Percentiles rank a stretch among this genome's conserved stretches.
phyloP scores from a whole-genome alignment of 805 yeast genomes.

The Torulaspora microellipsoides region DNA sequence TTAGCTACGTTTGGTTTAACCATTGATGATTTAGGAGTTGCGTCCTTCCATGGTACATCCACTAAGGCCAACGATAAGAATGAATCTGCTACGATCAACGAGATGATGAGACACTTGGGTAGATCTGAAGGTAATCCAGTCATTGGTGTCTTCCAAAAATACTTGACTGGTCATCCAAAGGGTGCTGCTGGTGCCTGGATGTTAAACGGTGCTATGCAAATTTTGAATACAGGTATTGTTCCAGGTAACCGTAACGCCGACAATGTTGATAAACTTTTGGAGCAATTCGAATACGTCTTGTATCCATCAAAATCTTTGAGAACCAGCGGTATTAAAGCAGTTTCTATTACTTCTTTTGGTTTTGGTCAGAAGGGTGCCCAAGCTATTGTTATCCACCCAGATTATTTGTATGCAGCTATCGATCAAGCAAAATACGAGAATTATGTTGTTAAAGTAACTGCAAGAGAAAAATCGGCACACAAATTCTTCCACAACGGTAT shows the following conservation, averaged over 20 bases:
- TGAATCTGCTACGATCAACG: conserved; percentile 85
- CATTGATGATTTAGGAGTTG: conserved; percentile 91
- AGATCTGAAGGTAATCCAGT: conserved; percentile 98
- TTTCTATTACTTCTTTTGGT: conserved; percentile 94
- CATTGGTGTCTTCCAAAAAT: conserved; percentile 97
- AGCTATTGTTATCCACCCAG: conserved; percentile 87
- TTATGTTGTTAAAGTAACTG: conserved; percentile 64
- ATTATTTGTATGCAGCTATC: conserved; percentile 83
- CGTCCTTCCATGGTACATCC: conserved; percentile 99
- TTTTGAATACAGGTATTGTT: conserved; percentile 84
- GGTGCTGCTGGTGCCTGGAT: conserved; percentile 99
- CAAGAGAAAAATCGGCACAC: conserved; percentile 86
- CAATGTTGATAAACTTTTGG: conserved; percentile 79
- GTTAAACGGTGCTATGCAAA: conserved; percentile 97
- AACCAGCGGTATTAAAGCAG: conserved; percentile 97
- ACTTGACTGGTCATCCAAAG: conserved; percentile 99
- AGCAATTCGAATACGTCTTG: conserved; percentile 81
- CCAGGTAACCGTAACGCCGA: conserved; percentile 99
- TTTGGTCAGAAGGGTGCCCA: conserved; percentile 99
- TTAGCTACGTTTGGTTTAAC: conserved; percentile 90
- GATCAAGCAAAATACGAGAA: conserved; percentile 64
- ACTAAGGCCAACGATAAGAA: conserved; percentile 98
- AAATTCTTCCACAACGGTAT: conserved; percentile 94
- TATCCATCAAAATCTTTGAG: conserved; percentile 91
- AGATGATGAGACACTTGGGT: conserved; percentile 93